Conservation (phyloP, 495 filamentous ascomycete genomes). For the Neurospora intermedia region DNA sequence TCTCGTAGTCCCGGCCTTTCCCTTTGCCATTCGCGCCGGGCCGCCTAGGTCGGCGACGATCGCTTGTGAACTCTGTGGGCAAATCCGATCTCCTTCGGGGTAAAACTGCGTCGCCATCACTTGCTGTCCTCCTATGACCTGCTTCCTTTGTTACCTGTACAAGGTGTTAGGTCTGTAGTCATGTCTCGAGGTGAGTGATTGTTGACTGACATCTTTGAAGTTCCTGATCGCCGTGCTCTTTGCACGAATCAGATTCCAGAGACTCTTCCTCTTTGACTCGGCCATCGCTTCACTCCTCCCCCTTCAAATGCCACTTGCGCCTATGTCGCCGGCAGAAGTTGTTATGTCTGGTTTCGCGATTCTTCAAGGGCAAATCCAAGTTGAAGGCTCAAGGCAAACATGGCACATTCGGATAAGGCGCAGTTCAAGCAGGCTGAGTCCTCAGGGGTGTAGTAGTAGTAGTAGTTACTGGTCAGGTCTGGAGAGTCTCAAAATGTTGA, state of each 20-base stretch:
- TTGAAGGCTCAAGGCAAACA: conserved; percentile 1
- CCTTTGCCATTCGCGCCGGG: conserved; percentile 31
- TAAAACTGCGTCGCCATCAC: conserved; percentile 4
- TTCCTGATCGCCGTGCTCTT: conserved; percentile 10
- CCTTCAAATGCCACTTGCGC: not conserved
- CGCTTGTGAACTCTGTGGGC: not conserved
- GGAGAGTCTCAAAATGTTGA: not conserved
- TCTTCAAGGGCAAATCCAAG: not conserved
- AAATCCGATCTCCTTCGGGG: conserved; percentile 4
- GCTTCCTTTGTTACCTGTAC: conserved; percentile 6
- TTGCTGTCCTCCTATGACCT: conserved; percentile 1
- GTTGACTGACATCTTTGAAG: conserved; percentile 4
- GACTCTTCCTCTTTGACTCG: conserved; percentile 12
- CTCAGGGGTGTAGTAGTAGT: not conserved
- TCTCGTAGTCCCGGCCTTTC: conserved; percentile 28
- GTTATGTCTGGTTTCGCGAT: not conserved
- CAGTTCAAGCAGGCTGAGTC: not conserved
- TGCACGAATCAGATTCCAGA: conserved; percentile 9
- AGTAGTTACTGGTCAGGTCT: not conserved
- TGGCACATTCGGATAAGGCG: not conserved
- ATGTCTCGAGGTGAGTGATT: not conserved
- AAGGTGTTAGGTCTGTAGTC: not conserved
- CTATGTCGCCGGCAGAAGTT: not conserved
- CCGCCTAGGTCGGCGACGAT: conserved; percentile 31
- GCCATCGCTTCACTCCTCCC: not conserved